Base-by-base conservation (phyloP, 225 moss, liverwort and hornwort species). In the Physcomitrium patens region DNA sequence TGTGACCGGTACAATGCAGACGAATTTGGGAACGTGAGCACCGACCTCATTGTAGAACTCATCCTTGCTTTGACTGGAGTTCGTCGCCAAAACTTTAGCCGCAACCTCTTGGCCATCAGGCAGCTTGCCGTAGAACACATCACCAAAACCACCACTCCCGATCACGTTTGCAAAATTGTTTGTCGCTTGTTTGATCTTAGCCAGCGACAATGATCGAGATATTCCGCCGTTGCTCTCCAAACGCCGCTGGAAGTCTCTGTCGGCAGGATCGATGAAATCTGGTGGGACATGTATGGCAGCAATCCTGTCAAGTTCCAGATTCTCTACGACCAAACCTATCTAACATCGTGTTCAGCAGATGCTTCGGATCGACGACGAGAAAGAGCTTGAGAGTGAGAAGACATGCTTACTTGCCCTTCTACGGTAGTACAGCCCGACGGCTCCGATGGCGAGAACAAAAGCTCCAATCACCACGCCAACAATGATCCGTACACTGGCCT, bases 71-170 rank as follows among this genome's bases (percentile, higher is more conserved):
- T 85, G 81, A 14, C 23, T 31, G 8, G 77, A 77, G 19, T 49
- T 59, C 1, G 51, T 49, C 9, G 72, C 20, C 61, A 78, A 49
- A 48, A 81, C 78, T 49, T 82, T 85, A 12, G 72, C 81, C 19
- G 78, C 81, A 53, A 85, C 47, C 61, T 85, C 85, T 68, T 75
- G 78, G 14, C 78, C 77, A 48, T 73, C 67, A 63, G n/a, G 49
- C 19, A 75, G 20, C 67, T 65, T 78, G 20, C 85, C 81, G 22
- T 85, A 63, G 66, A 74, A 85, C 2, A 81, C 85, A 22, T 58
- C 71, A 2, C 85, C 81, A 64, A 85, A 85, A 43, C 78, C 78
- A 19, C 86, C 86, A 9, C 80, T 50, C 10, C 86, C 83, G 13
- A 86, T 75, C 19, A 63, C 76, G 42, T 1, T 77, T 10, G 12